phyloP scores from a whole-genome alignment of 441 rosid species.

The Eutrema salsugineum region DNA sequence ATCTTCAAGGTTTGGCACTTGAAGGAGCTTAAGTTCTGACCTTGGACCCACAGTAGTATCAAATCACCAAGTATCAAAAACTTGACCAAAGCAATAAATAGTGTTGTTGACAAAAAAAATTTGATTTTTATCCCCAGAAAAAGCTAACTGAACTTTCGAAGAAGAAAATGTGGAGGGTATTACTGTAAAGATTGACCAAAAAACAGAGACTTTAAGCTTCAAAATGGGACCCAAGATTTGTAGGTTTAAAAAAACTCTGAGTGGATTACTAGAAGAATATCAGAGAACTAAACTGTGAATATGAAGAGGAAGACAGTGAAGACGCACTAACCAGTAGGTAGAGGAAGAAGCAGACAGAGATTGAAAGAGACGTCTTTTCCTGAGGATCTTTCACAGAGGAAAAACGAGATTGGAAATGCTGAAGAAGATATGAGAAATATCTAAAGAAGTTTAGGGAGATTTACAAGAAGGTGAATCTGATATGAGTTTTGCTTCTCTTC shows the following conservation, averaged over 20 bases:
- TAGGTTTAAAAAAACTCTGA: conserved; percentile 1
- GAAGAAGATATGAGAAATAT: conserved; percentile 5
- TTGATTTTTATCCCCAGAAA: conserved; percentile 1
- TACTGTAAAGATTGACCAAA: conserved; percentile 12
- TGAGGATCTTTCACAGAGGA: background rate
- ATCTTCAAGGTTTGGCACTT: conserved; percentile 39
- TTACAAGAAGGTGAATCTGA: conserved; percentile 11
- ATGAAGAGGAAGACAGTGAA: conserved; percentile 32
- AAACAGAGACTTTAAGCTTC: conserved; percentile 25
- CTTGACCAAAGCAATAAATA: conserved; percentile 39
- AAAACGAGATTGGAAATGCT: background rate
- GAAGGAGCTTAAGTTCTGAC: conserved; percentile 29
- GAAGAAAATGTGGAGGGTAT: conserved; percentile 13
- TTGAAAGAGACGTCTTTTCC: conserved; percentile 3
- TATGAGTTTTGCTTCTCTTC: background rate
- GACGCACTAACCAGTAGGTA: conserved; percentile 27
- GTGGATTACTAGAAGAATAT: background rate
- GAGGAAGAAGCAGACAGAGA: background rate
- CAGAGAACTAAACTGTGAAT: conserved; percentile 13
- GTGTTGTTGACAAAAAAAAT: conserved; percentile 12
- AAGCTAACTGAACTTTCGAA: conserved; percentile 1
- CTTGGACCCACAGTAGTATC: conserved; percentile 32
- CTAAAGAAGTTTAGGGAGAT: background rate
- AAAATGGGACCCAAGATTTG: conserved; percentile 53
- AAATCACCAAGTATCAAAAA: conserved; percentile 30